Conservation (phyloP, 768 basidiomycete species). For the Podaxis carcinomalis region DNA sequence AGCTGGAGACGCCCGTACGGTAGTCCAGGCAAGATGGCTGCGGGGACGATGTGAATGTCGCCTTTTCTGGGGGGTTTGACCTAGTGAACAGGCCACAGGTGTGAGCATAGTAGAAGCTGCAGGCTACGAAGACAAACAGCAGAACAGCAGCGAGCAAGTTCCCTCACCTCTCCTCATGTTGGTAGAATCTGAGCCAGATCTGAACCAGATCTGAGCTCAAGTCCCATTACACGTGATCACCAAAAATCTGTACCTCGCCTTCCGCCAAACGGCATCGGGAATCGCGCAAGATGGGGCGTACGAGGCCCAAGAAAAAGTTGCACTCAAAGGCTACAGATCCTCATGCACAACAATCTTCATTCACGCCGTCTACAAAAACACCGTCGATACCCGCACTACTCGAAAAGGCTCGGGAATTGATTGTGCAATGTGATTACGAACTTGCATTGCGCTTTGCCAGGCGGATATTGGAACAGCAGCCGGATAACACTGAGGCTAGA, state of each 20-base stretch:
- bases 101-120: too few relatives aligned
- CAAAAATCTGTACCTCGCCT: slow-evolving; percentile 19
- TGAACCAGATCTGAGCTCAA: too few relatives aligned
- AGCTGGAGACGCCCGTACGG: too few relatives aligned
- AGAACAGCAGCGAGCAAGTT: too few relatives aligned
- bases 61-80: too few relatives aligned
- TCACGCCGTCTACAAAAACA: slow-evolving; percentile 18
- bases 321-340: slow-evolving; percentile 28
- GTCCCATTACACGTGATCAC: slow-evolving; percentile 23
- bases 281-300: slow-evolving; percentile 44
- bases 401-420: slow-evolving; percentile 75
- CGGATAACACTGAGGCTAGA: slow-evolving; percentile 60
- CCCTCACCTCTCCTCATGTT: too few relatives aligned
- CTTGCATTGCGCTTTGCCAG: slow-evolving; percentile 70
- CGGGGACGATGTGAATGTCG: too few relatives aligned
- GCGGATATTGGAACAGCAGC: slow-evolving; percentile 62
- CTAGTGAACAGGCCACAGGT: too few relatives aligned
- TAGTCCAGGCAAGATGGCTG: too few relatives aligned
- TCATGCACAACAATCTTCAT: slow-evolving; percentile 16
- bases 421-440: slow-evolving; percentile 82
- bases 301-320: slow-evolving; percentile 44
- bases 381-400: slow-evolving; percentile 55
- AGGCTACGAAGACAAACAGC: too few relatives aligned
- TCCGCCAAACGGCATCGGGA: background rate
- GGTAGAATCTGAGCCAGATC: too few relatives aligned